Base-by-base conservation (phyloP, 495 filamentous ascomycete genomes). In the Talaromyces adpressus region DNA sequence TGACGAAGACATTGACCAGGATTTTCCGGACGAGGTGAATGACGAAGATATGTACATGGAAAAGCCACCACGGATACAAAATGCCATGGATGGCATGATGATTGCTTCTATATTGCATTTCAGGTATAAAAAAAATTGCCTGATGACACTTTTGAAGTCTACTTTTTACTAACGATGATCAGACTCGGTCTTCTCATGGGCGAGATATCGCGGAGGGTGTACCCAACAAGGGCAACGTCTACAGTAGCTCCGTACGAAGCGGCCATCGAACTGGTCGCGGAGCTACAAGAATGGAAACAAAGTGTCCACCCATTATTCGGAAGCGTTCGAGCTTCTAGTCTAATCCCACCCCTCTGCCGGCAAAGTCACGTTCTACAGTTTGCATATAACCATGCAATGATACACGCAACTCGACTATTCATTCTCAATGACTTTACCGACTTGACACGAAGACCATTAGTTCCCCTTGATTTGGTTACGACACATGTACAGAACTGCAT, bases 361-460 rank as follows among this genome's bases (percentile, higher is more conserved):
- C 84, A 87, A 68, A 79, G 77, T 30, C 77, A 77, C 45, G 77
- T 85, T n/a, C 70, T 87, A 12, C 75, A 76, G 57, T 69, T 86
- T 22, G 78, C 83, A 12, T 79, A 82, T 63, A 75, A 72, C 5
- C 82, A 86, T 62, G 81, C 81, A 4, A 75, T 79, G 60, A 85
- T 87, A 36, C 77, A 86, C 34, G 71, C 80, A 8, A 81, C 76
- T n/a, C 77, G 85, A n/a, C 82, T 81, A 47, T 82, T 85, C 29
- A 73, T 87, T 27, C 69, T 85, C 9, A 79, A 75, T 59, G 79
- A 82, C 61, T 82, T 82, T 61, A 77, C 79, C 22, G 74, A 81
- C 62, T 68, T 79, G 18, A 75, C 71, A 61, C 73, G 74, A 29
- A 61, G 73, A 34, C 71, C 75, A 9, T 57, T 63, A 63, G 67